phyloP scores from a whole-genome alignment of 306 rosid species.

The Prunus mira region DNA sequence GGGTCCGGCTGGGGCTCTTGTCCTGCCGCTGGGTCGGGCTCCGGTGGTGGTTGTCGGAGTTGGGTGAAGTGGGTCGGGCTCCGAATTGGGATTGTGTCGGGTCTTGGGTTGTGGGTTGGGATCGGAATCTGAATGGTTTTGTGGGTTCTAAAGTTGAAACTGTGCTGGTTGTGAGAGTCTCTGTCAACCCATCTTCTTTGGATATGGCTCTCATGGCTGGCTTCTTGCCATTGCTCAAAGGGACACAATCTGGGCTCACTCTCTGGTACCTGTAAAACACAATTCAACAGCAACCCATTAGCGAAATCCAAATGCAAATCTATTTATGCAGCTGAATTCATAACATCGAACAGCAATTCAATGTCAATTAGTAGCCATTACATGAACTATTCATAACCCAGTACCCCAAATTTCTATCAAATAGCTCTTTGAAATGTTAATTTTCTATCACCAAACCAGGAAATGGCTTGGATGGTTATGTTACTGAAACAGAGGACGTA shows the following conservation, averaged over 20 bases:
- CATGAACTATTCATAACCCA: not conserved
- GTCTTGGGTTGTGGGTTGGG: constrained; percentile 26
- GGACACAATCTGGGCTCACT: constrained; percentile 41
- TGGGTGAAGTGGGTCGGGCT: constrained; percentile 16
- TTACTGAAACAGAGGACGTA: not conserved
- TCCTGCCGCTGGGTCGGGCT: constrained; percentile 21
- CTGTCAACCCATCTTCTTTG: constrained; percentile 11
- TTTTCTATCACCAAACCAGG: not conserved
- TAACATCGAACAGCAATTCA: not conserved
- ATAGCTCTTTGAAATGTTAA: too few species aligned
- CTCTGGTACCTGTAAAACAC: constrained; percentile 37
- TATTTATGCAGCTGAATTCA: not conserved
- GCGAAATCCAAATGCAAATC: not conserved
- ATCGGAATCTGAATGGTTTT: constrained; percentile 48
- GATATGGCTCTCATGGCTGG: constrained; percentile 22
- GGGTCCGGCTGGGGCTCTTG: constrained; percentile 35
- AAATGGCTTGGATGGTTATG: not conserved
- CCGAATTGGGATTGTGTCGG: constrained; percentile 20
- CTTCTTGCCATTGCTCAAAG: constrained; percentile 40
- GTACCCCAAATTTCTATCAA: not conserved
- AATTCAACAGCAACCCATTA: not conserved
- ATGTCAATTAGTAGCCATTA: not conserved
- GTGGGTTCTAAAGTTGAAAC: constrained; percentile 26
- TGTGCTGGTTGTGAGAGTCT: not conserved
- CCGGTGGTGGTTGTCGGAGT: constrained; percentile 15